Evolutionary conservation across 1,284 basidiomycete genomes (phyloP).

Genomic region (Ustilago bromivora): DNA sequence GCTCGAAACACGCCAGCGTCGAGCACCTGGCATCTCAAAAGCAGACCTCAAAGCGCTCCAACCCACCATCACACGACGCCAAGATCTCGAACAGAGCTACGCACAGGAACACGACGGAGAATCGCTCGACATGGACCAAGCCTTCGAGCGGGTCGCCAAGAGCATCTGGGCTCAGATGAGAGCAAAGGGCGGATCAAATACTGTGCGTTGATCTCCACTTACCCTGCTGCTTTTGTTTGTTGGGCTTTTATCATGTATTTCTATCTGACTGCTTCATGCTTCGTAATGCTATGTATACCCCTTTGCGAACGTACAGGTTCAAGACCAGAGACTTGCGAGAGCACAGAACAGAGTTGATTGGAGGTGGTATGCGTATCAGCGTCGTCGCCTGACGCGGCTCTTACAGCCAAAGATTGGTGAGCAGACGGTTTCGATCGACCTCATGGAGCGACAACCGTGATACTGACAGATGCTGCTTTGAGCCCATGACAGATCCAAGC

Average conservation of each 20-base stretch:
- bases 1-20: conserved; percentile 30
- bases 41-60: conserved; percentile 37
- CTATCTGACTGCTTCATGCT: conserved; percentile 6
- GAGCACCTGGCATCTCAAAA: conserved; percentile 29
- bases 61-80: conserved; percentile 16
- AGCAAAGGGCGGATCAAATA: neutral
- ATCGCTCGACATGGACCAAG: conserved; percentile 44
- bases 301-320: neutral
- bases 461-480: neutral
- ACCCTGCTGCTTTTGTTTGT: neutral
- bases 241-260: neutral
- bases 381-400: neutral
- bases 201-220: conserved; percentile 26
- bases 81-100: conserved; percentile 44
- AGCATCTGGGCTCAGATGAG: conserved; percentile 27
- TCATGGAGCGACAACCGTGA: neutral
- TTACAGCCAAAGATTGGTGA: conserved; percentile 17
- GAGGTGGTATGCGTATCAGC: neutral
- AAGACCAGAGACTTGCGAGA: neutral
- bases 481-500: conserved; percentile 21
- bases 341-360: neutral
- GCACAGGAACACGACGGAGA: conserved; percentile 42
- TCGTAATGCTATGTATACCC: conserved; percentile 17
- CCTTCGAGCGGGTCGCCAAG: conserved; percentile 25
- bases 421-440: neutral